These are phyloP conservation scores for Lecanicillium sp. DNA, from an alignment of 2,329 filamentous ascomycete species.

Conservation along the genomic window DNA sequence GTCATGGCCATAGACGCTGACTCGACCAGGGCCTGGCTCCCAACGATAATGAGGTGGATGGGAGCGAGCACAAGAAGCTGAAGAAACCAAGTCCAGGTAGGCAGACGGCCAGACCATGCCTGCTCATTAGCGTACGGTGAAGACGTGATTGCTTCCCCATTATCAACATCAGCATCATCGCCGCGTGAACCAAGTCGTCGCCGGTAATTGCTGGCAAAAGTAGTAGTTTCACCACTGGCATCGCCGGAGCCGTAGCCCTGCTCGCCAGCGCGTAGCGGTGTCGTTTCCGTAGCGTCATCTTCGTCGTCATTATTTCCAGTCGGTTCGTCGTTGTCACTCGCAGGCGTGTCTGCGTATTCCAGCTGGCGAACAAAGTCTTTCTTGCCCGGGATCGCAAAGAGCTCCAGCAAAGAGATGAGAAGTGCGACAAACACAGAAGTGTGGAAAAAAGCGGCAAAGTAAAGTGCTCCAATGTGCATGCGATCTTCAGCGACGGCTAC, in stretches of 20 bases:
- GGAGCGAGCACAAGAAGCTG: slow-evolving; percentile 78
- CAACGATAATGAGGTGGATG: slow-evolving; percentile 66
- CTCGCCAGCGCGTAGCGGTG: slow-evolving; percentile 38
- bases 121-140: slow-evolving; percentile 65
- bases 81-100: slow-evolving; percentile 78
- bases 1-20: slow-evolving; percentile 72
- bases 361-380: slow-evolving; percentile 56
- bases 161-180: slow-evolving; percentile 20
- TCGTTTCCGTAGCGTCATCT: slow-evolving; percentile 39
- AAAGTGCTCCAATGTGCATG: slow-evolving; percentile 64
- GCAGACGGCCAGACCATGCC: slow-evolving; percentile 71
- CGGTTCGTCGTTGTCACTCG: neutral
- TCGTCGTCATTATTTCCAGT: slow-evolving; percentile 11
- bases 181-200: slow-evolving; percentile 31
- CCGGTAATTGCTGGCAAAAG: slow-evolving; percentile 48
- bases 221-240: slow-evolving; percentile 28
- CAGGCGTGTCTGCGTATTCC: slow-evolving; percentile 29
- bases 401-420: slow-evolving; percentile 68
- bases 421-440: slow-evolving; percentile 66
- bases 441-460: slow-evolving; percentile 75
- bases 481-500: slow-evolving; percentile 71
- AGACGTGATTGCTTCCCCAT: slow-evolving; percentile 16
- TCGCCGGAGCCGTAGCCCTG: slow-evolving; percentile 23
- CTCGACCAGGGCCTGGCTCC: slow-evolving; percentile 65
- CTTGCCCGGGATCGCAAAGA: slow-evolving; percentile 69